A percentile compares a stretch with the other conserved stretches of the same genome.
Evolutionary conservation across 73 alveolate species (phyloP).

Genomic region (Paramecium biaurelia): DNA sequence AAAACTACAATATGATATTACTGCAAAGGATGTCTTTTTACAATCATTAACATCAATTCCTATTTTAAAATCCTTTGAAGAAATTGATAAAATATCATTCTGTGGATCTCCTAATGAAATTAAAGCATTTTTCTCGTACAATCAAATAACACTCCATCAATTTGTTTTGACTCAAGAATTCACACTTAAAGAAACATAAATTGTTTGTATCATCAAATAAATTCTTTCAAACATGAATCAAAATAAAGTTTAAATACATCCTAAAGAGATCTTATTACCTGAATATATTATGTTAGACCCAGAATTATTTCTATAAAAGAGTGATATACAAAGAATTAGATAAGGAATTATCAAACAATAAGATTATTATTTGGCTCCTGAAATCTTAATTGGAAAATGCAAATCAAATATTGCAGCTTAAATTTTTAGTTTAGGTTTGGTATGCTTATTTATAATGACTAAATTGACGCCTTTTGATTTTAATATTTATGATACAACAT

Average conservation of each 20-base stretch:
- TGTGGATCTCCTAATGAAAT: slow-evolving; percentile 10
- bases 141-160: not conserved
- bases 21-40: not conserved
- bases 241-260: slow-evolving; percentile 19
- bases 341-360: not conserved
- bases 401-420: not conserved
- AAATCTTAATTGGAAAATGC: not conserved
- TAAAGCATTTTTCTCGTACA: not conserved
- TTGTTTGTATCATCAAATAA: not conserved
- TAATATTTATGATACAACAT: not conserved
- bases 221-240: not conserved
- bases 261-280: slow-evolving; percentile 11
- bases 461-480: not conserved
- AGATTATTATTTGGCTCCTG: slow-evolving; percentile 33
- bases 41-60: not conserved
- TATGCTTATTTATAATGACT: slow-evolving; percentile 18
- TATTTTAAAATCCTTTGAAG: not conserved
- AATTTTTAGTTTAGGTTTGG: slow-evolving; percentile 18
- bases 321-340: not conserved
- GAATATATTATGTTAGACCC: not conserved
- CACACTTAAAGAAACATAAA: not conserved
- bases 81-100: not conserved
- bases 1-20: not conserved
- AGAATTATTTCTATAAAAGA: not conserved
- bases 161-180: not conserved